Conservation (phyloP, 257 asterid species). For the Handroanthus guayacan region DNA sequence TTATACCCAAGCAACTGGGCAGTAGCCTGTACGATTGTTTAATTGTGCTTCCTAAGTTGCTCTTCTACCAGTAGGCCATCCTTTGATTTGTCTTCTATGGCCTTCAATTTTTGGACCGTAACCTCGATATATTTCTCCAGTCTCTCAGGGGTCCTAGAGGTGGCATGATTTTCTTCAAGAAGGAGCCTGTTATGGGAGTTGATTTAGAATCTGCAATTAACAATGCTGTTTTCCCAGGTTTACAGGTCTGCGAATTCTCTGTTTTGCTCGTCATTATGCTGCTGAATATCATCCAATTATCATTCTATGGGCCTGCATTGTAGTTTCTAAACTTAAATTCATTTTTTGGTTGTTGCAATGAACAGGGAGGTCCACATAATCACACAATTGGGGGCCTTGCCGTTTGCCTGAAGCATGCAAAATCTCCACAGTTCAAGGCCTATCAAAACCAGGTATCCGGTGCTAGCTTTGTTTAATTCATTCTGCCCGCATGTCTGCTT, state of each 20-base stretch:
- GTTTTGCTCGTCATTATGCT: background rate
- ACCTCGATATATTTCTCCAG: constrained; percentile 53
- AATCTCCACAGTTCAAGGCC: constrained; percentile 74
- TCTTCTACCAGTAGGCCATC: background rate
- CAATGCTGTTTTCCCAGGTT: constrained; percentile 91
- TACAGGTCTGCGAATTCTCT: constrained; percentile 64
- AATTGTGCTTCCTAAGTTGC: constrained; percentile 6
- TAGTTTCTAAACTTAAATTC: background rate
- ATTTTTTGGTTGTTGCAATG: constrained; percentile 4
- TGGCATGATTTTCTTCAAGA: constrained; percentile 96
- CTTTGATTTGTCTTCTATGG: background rate
- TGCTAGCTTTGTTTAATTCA: constrained; percentile 23
- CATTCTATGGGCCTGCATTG: background rate
- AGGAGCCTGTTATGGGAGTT: constrained; percentile 82
- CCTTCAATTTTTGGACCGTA: constrained; percentile 19
- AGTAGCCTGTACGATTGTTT: background rate
- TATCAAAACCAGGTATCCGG: constrained; percentile 77
- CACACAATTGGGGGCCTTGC: constrained; percentile 96
- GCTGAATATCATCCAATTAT: background rate
- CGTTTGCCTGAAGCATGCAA: constrained; percentile 81
- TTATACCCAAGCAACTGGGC: background rate
- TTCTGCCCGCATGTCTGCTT: background rate
- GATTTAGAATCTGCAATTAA: constrained; percentile 89
- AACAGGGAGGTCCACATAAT: constrained; percentile 96
- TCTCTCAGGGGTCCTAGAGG: constrained; percentile 98